Evolutionary conservation across 768 basidiomycete species (phyloP).

Genomic region (Myochromella boudieri): DNA sequence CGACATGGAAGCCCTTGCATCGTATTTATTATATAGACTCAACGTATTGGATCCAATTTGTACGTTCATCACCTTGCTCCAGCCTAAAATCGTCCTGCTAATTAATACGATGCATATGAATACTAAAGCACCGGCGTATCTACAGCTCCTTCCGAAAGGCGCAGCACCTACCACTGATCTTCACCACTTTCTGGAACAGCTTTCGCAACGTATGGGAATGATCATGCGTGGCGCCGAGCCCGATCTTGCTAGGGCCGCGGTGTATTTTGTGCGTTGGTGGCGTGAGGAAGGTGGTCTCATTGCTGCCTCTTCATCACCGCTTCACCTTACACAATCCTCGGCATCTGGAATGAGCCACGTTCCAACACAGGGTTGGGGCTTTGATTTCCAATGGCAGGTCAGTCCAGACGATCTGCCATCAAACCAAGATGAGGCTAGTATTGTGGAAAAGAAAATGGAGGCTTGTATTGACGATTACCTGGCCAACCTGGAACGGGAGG

Average conservation of each 20-base stretch:
- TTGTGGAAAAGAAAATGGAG: constrained; percentile 70
- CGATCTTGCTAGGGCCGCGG: constrained; percentile 71
- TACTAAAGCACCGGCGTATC: constrained; percentile 71
- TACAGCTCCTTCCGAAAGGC: constrained; percentile 55
- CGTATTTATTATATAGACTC: constrained; percentile 84
- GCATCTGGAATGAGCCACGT: constrained; percentile 4
- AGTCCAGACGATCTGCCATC: constrained; percentile 25
- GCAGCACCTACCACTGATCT: constrained; percentile 61
- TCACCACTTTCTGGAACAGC: constrained; percentile 60
- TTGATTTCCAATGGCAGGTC: constrained; percentile 76
- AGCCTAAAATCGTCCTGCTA: constrained; percentile 3
- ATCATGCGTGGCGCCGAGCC: constrained; percentile 71
- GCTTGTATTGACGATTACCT: constrained; percentile 60
- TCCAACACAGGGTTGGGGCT: constrained; percentile 71
- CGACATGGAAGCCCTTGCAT: constrained; percentile 78
- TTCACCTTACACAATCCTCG: constrained; percentile 14
- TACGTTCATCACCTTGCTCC: constrained; percentile 41
- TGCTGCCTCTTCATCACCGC: constrained; percentile 49
- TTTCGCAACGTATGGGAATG: constrained; percentile 82
- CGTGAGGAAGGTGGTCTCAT: constrained; percentile 68
- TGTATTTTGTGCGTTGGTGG: constrained; percentile 88
- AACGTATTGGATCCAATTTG: constrained; percentile 74
- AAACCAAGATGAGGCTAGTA: constrained; percentile 22
- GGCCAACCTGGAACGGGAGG: constrained; percentile 42
- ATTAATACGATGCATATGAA: constrained; percentile 2